Evolutionary conservation across 495 filamentous ascomycete species (phyloP).

Genomic region (Aspergillus affinis): DNA sequence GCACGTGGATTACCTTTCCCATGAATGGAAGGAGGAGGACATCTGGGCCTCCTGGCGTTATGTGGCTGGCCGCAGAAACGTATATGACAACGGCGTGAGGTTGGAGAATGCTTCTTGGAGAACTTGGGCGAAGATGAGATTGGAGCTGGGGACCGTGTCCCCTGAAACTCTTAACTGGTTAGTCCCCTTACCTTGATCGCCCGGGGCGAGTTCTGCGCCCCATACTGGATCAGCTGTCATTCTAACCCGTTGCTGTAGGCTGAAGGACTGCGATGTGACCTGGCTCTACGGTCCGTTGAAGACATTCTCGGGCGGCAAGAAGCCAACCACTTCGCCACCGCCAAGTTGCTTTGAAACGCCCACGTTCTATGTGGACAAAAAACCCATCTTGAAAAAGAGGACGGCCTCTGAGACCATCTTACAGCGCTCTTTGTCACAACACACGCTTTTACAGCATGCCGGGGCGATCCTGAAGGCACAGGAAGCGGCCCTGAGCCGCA

Average conservation of each 20-base stretch:
- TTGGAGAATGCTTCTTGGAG: constrained; percentile 98
- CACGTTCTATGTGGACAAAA: constrained; percentile 78
- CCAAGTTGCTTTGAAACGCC: constrained; percentile 69
- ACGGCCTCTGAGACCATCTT: constrained; percentile 95
- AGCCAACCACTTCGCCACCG: constrained; percentile 49
- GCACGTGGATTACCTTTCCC: constrained; percentile 95
- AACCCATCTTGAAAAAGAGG: constrained; percentile 95
- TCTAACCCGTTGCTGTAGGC: constrained; percentile 52
- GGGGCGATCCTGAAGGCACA: constrained; percentile 91
- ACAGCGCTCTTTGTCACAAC: constrained; percentile 84
- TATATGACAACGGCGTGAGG: constrained; percentile 77
- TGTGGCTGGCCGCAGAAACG: constrained; percentile 72
- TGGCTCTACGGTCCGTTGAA: constrained; percentile 97
- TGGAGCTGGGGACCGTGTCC: constrained; percentile 79
- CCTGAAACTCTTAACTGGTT: constrained; percentile 91
- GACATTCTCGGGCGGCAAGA: constrained; percentile 49
- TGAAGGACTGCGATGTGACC: constrained; percentile 96
- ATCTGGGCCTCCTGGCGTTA: constrained; percentile 98
- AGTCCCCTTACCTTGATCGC: constrained; percentile 23
- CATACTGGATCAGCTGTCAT: background rate
- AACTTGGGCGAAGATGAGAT: constrained; percentile 92
- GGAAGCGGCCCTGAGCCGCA: constrained; percentile 57
- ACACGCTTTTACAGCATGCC: constrained; percentile 90
- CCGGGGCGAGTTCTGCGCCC: background rate
- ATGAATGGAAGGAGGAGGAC: constrained; percentile 95